Conservation (phyloP, 331 rosid genomes). For the Ulmus americana region DNA sequence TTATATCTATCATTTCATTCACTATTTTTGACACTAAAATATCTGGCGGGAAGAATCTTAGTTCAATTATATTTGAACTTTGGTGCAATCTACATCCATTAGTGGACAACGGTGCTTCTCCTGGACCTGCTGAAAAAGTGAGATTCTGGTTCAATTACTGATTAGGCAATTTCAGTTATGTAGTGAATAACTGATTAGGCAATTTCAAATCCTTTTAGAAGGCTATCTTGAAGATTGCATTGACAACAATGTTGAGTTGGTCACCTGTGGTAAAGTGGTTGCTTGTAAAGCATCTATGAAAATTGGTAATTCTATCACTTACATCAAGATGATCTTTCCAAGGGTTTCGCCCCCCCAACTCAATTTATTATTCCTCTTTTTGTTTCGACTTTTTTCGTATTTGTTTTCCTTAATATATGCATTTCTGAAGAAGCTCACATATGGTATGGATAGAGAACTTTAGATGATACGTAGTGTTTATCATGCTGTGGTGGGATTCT, state of each 20-base stretch:
- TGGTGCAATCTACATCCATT: too few species aligned
- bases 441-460: constrained; percentile 11
- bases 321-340: too few species aligned
- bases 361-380: not conserved
- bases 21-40: not conserved
- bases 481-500: constrained; percentile 35
- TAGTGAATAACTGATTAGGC: not conserved
- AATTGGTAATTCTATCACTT: too few species aligned
- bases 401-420: not conserved
- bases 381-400: not conserved
- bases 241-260: too few species aligned
- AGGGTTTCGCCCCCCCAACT: too few species aligned
- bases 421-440: constrained; percentile 3
- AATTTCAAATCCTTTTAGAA: not conserved
- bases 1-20: not conserved
- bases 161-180: not conserved
- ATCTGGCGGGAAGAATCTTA: not conserved
- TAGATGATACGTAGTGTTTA: constrained; percentile 14
- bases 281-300: too few species aligned
- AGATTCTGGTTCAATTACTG: not conserved
- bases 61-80: not conserved
- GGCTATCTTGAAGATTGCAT: not conserved
- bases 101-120: not conserved
- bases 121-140: constrained; percentile 2
- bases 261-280: too few species aligned